These are phyloP conservation scores for Aspergillus sp. DNA, from an alignment of 2,329 filamentous ascomycete species.

Conservation along the genomic window DNA sequence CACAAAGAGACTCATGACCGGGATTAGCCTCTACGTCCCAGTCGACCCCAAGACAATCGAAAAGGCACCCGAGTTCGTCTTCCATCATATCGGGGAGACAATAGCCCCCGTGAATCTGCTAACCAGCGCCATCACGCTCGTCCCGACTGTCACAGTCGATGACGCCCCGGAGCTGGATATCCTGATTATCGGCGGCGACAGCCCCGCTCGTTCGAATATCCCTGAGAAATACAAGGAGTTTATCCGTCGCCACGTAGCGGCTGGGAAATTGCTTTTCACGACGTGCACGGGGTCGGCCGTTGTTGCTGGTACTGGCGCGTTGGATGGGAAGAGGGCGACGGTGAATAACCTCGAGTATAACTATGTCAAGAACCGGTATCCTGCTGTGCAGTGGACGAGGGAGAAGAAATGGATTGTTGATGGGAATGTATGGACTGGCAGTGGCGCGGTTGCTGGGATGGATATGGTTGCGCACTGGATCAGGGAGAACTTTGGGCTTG, in stretches of 20 bases:
- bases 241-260: background rate
- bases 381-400: slow-evolving; percentile 47
- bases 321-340: slow-evolving; percentile 48
- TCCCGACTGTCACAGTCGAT: background rate
- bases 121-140: background rate
- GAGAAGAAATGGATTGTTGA: slow-evolving; percentile 46
- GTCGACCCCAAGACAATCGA: background rate
- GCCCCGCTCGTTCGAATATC: background rate
- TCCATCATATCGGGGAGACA: slow-evolving; percentile 5
- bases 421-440: slow-evolving; percentile 50
- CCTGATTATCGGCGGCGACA: background rate
- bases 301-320: background rate
- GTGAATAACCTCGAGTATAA: slow-evolving; percentile 40
- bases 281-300: slow-evolving; percentile 1
- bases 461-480: slow-evolving; percentile 47
- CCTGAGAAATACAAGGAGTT: background rate
- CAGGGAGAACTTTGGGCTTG: slow-evolving; percentile 34
- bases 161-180: background rate
- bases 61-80: background rate
- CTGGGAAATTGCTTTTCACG: slow-evolving; percentile 2
- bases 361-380: slow-evolving; percentile 30
- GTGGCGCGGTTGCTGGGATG: slow-evolving; percentile 49
- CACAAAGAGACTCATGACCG: background rate
- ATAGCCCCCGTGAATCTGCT: background rate
- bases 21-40: background rate